Evolutionary conservation across 305 asterid species (phyloP).

Genomic region (Rubia tinctorum): DNA sequence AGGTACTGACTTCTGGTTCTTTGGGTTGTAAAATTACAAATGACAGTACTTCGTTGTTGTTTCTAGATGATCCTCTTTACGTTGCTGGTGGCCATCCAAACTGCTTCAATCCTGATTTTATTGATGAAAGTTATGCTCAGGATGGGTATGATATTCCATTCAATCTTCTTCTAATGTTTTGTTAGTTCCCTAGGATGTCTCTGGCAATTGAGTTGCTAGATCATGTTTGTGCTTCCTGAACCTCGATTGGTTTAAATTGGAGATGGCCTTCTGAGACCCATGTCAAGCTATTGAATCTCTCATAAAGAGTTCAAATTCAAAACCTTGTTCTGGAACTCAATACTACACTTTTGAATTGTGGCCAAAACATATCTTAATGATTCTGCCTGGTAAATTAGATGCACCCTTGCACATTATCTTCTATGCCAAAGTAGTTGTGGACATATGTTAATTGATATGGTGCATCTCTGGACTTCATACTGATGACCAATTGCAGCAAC

Average conservation of each 20-base stretch:
- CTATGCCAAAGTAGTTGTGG: background rate
- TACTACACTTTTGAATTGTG: background rate
- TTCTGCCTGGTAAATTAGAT: background rate
- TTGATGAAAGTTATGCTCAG: constrained; percentile 59
- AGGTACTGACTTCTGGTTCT: background rate
- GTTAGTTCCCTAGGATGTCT: background rate
- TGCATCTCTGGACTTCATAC: background rate
- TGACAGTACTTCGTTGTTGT: constrained; percentile 19
- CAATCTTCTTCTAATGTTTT: background rate
- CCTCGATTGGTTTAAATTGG: background rate
- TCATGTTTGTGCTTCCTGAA: background rate
- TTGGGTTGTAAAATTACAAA: background rate
- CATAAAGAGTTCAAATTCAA: background rate
- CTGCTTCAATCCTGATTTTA: constrained; percentile 37
- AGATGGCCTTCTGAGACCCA: background rate
- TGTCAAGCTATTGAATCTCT: background rate
- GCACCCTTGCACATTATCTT: background rate
- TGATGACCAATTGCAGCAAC: background rate
- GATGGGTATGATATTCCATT: constrained; percentile 59
- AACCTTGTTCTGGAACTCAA: background rate
- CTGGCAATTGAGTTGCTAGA: background rate
- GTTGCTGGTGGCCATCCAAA: constrained; percentile 69
- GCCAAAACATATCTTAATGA: background rate
- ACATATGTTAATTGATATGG: background rate
- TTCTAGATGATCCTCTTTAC: constrained; percentile 93